Evolutionary conservation across 345 rosid genomes (phyloP).

Genomic region (Eutrema yunnanense): DNA sequence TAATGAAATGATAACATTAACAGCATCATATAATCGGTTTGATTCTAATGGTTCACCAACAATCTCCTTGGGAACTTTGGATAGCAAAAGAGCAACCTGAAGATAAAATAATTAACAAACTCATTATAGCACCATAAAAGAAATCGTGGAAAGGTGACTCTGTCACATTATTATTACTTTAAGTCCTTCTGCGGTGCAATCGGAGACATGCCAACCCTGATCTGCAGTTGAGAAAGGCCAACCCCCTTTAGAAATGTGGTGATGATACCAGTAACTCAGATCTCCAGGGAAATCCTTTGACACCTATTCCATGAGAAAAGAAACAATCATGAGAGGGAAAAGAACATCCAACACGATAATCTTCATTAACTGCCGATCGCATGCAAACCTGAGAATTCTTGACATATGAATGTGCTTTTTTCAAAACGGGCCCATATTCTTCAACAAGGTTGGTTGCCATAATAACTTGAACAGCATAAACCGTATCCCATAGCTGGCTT

Average conservation of each 20-base stretch:
- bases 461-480: slow-evolving; percentile 84
- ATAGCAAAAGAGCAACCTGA: slow-evolving; percentile 45
- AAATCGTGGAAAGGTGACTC: neutral
- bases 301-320: slow-evolving; percentile 43
- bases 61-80: no score
- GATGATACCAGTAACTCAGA: slow-evolving; percentile 75
- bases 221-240: slow-evolving; percentile 98
- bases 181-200: slow-evolving; percentile 80
- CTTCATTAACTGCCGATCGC: neutral
- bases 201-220: slow-evolving; percentile 98
- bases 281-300: slow-evolving; percentile 79
- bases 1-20: slow-evolving; percentile 76
- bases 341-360: neutral
- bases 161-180: slow-evolving; percentile 45
- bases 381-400: slow-evolving; percentile 65
- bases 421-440: slow-evolving; percentile 62
- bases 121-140: slow-evolving; percentile 11
- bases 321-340: neutral
- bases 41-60: slow-evolving; percentile 63
- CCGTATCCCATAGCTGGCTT: slow-evolving; percentile 41
- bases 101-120: slow-evolving; percentile 4
- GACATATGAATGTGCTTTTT: slow-evolving; percentile 59
- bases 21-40: slow-evolving; percentile 64
- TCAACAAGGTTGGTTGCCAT: slow-evolving; percentile 60
- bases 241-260: slow-evolving; percentile 96